Evolutionary conservation across 1,284 basidiomycete genomes (phyloP).

Genomic region (Ganoderma leucocontextum): DNA sequence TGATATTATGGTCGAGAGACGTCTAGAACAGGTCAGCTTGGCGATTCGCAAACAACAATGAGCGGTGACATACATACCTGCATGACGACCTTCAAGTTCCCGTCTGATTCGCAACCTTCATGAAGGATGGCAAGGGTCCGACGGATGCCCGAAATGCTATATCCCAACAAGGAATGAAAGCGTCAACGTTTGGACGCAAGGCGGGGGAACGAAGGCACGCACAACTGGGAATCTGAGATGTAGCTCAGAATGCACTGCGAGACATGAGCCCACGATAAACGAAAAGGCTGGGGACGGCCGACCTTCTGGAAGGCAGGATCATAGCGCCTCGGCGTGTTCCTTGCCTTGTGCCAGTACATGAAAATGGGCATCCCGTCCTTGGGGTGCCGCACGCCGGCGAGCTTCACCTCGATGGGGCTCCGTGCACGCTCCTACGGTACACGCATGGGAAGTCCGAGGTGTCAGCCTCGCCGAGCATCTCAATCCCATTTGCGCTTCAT

Average conservation of each 20-base stretch:
- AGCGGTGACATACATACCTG: slow-evolving; percentile 56
- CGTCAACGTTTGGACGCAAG: neutral
- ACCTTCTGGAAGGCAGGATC: slow-evolving; percentile 85
- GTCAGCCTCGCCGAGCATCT: neutral
- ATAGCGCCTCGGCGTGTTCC: slow-evolving; percentile 66
- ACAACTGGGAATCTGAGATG: slow-evolving; percentile 88
- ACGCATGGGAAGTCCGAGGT: neutral
- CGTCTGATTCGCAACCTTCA: slow-evolving; percentile 47
- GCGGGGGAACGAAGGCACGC: slow-evolving; percentile 37
- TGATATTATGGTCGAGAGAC: slow-evolving; percentile 86
- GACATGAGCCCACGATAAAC: neutral
- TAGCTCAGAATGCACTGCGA: slow-evolving; percentile 86
- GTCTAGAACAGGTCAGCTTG: slow-evolving; percentile 54
- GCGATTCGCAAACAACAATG: neutral
- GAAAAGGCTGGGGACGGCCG: slow-evolving; percentile 25
- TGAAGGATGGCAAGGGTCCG: slow-evolving; percentile 43
- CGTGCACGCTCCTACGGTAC: slow-evolving; percentile 64
- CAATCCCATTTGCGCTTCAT: too few relatives aligned
- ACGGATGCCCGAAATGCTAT: slow-evolving; percentile 67
- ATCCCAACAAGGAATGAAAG: slow-evolving; percentile 1
- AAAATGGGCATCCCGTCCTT: slow-evolving; percentile 59
- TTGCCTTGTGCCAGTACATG: slow-evolving; percentile 87
- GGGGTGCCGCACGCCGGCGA: slow-evolving; percentile 46
- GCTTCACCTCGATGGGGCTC: slow-evolving; percentile 76
- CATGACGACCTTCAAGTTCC: slow-evolving; percentile 65